Conservation (phyloP, 345 rosid species). For the Citrus hindsii region DNA sequence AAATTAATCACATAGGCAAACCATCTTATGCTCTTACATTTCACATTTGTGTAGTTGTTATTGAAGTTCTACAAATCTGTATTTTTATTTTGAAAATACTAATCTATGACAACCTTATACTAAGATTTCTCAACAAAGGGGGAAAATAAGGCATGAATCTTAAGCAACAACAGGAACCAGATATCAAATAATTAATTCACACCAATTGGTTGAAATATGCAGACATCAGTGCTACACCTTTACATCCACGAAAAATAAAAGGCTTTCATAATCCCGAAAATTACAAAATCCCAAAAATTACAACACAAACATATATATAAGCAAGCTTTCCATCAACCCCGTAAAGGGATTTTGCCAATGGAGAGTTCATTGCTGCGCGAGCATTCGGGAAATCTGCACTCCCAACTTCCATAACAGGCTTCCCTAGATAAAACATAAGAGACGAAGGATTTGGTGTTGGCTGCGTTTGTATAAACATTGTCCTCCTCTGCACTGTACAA, state of each 20-base stretch:
- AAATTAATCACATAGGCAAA: neutral
- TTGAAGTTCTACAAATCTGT: neutral
- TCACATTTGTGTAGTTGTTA: neutral
- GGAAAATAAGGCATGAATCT: neutral
- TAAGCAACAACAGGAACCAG: neutral
- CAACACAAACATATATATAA: neutral
- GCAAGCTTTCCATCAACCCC: conserved; percentile 63
- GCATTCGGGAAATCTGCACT: conserved; percentile 89
- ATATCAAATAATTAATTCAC: neutral
- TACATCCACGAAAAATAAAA: neutral
- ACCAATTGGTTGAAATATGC: neutral
- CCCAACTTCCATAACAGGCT: conserved; percentile 88
- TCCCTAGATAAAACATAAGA: conserved; percentile 93
- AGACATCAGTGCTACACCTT: neutral
- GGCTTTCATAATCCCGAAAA: too few species aligned
- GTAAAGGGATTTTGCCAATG: conserved; percentile 72
- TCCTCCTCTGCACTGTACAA: conserved; percentile 79
- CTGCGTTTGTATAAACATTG: conserved; percentile 87
- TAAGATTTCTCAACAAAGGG: neutral
- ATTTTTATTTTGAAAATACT: neutral
- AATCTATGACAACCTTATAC: neutral
- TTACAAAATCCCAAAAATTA: neutral
- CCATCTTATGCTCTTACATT: neutral
- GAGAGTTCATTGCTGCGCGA: conserved; percentile 71
- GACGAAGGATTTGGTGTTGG: conserved; percentile 93